phyloP scores from a whole-genome alignment of 495 filamentous ascomycete species.

The Podospora pseudocomata region DNA sequence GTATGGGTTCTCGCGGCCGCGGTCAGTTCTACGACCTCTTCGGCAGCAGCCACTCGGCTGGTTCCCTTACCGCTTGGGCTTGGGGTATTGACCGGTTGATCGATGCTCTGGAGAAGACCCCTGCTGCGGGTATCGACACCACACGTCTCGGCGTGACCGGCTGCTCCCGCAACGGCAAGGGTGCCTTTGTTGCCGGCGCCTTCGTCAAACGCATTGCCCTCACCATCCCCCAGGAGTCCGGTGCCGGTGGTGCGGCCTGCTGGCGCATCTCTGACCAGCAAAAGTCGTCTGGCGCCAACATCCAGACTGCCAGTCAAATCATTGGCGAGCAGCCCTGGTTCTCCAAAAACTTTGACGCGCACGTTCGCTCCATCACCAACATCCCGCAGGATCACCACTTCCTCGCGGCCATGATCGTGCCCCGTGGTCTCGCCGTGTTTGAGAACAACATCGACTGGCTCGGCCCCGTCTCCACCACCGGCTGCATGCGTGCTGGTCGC shows the following conservation, averaged over 20 bases:
- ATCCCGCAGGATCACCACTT: constrained; percentile 53
- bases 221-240: constrained; percentile 54
- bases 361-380: constrained; percentile 32
- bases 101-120: constrained; percentile 50
- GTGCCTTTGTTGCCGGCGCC: constrained; percentile 50
- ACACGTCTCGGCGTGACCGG: constrained; percentile 50
- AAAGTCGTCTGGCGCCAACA: constrained; percentile 47
- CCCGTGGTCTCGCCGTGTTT: constrained; percentile 46
- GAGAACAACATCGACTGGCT: constrained; percentile 59
- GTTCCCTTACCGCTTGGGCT: constrained; percentile 51
- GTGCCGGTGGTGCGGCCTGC: constrained; percentile 50
- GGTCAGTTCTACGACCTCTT: constrained; percentile 53
- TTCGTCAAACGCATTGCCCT: constrained; percentile 51
- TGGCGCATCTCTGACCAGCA: constrained; percentile 51
- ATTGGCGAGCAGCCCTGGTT: constrained; percentile 54
- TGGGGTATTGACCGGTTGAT: constrained; percentile 54
- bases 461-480: constrained; percentile 48
- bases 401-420: constrained; percentile 46
- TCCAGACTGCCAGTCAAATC: constrained; percentile 52
- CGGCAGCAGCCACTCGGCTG: constrained; percentile 46
- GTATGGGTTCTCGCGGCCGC: constrained; percentile 38
- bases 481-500: constrained; percentile 53
- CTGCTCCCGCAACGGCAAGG: constrained; percentile 56
- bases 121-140: constrained; percentile 44
- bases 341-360: constrained; percentile 41